phyloP scores from a whole-genome alignment of 2,329 filamentous ascomycete genomes.

The Fusarium dlaminii region DNA sequence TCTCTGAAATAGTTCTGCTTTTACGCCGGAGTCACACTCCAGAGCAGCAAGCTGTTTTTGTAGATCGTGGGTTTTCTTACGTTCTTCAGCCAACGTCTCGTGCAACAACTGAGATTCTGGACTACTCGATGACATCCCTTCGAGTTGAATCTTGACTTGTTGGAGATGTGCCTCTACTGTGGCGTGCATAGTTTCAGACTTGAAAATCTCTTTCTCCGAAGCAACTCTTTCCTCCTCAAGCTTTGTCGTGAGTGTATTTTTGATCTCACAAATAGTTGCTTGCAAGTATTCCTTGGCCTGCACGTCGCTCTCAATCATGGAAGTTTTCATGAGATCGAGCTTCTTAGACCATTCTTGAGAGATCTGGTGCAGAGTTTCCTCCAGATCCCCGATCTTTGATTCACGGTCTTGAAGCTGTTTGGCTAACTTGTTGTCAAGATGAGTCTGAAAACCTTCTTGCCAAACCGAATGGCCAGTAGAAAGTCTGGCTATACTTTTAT shows the following conservation, averaged over 20 bases:
- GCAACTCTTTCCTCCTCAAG: slow-evolving; percentile 35
- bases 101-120: slow-evolving; percentile 1
- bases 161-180: slow-evolving; percentile 34
- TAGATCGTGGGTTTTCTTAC: slow-evolving; percentile 13
- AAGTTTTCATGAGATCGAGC: slow-evolving; percentile 24
- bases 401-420: slow-evolving; percentile 34
- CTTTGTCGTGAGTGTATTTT: slow-evolving; percentile 31
- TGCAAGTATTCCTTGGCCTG: slow-evolving; percentile 29
- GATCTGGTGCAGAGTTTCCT: slow-evolving; percentile 29
- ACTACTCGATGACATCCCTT: not conserved
- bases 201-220: slow-evolving; percentile 24
- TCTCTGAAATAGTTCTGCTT: slow-evolving; percentile 32
- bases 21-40: slow-evolving; percentile 33
- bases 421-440: slow-evolving; percentile 24
- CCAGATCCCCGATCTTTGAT: slow-evolving; percentile 31
- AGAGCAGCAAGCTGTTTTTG: slow-evolving; percentile 33
- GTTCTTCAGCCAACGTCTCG: slow-evolving; percentile 20
- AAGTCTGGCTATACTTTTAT: slow-evolving; percentile 16
- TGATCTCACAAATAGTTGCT: slow-evolving; percentile 30
- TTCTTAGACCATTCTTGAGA: slow-evolving; percentile 30
- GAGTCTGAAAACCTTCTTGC: not conserved
- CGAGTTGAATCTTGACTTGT: slow-evolving; percentile 32
- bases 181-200: slow-evolving; percentile 19
- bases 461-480: slow-evolving; percentile 1
- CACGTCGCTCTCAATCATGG: slow-evolving; percentile 16